Evolutionary conservation across 257 asterid species (phyloP).

Genomic region (Solanum chilense): DNA sequence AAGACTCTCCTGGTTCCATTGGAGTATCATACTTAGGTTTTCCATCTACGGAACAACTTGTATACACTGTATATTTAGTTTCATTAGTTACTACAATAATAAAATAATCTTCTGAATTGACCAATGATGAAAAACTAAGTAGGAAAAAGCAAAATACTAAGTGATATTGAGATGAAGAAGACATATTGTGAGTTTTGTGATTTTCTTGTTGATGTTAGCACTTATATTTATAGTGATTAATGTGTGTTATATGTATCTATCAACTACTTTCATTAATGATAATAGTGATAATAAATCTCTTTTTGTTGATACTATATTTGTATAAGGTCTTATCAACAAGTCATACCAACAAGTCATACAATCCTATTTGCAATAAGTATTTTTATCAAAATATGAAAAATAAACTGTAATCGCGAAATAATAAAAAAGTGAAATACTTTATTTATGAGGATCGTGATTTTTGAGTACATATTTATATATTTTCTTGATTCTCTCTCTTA

Average conservation of each 20-base stretch:
- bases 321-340: not conserved
- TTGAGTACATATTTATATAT: fast-evolving
- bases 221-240: not conserved
- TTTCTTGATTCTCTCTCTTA: not conserved
- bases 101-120: not conserved
- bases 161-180: not conserved
- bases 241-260: not conserved
- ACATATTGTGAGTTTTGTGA: not conserved
- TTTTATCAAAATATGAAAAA: no score
- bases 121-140: not conserved
- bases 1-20: not conserved
- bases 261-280: not conserved
- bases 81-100: not conserved
- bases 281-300: not conserved
- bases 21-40: not conserved
- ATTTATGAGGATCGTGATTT: not conserved
- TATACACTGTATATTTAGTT: not conserved
- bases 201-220: not conserved
- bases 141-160: not conserved
- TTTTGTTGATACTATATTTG: not conserved
- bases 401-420: no score
- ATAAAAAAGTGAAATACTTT: not conserved
- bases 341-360: not conserved
- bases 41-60: not conserved
- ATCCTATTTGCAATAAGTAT: no score